A percentile compares a stretch with the other conserved stretches of the same genome.
These are phyloP conservation scores for Castanea mollissima DNA, from an alignment of 306 rosid genomes.

Conservation along the genomic window DNA sequence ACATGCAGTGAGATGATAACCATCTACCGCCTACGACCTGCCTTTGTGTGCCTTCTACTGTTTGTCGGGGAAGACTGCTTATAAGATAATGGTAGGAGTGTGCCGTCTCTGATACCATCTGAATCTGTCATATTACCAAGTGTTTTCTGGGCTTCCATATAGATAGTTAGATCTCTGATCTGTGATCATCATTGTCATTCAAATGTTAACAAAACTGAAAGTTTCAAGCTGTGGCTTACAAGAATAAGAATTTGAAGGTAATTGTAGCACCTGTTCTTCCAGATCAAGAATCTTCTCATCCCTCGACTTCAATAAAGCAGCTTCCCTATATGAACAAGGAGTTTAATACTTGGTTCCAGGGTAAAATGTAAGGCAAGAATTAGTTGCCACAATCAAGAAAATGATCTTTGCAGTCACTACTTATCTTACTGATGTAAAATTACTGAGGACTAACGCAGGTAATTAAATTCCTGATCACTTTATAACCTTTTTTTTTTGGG, in stretches of 20 bases:
- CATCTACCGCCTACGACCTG: conserved; percentile 66
- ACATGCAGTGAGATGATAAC: background rate
- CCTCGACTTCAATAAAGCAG: conserved; percentile 35
- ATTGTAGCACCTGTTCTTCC: conserved; percentile 81
- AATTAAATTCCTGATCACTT: no score
- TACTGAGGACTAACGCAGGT: no score
- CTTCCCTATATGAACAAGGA: conserved; percentile 60
- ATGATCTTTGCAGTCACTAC: no score
- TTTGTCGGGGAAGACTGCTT: conserved; percentile 57
- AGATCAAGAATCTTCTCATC: conserved; percentile 65
- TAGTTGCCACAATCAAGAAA: background rate
- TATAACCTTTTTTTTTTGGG: no score
- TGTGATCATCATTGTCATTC: conserved; percentile 34
- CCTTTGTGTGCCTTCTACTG: conserved; percentile 54
- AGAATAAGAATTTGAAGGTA: conserved; percentile 12
- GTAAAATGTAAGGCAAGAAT: conserved; percentile 9
- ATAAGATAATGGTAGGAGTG: conserved; percentile 64
- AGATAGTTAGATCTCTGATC: conserved; percentile 82
- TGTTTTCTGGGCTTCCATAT: conserved; percentile 72
- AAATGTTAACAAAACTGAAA: conserved; percentile 16
- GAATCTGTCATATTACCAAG: conserved; percentile 62
- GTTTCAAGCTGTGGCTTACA: background rate
- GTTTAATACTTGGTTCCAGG: conserved; percentile 7
- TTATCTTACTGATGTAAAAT: no score
- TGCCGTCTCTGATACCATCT: conserved; percentile 79